Evolutionary conservation across 306 rosid genomes (phyloP).

Genomic region (Abrus pulchellus): DNA sequence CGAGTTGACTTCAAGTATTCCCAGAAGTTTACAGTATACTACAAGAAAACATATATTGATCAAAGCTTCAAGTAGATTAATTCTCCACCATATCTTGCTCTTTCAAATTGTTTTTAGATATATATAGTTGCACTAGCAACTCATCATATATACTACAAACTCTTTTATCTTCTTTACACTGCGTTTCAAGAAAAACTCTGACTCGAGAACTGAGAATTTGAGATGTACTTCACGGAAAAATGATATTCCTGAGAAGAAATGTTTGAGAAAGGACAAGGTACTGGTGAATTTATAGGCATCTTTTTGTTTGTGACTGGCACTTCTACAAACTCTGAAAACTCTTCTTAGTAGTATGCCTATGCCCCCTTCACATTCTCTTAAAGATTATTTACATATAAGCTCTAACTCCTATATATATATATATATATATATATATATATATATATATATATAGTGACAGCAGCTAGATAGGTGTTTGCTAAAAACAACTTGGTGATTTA

Average conservation of each 20-base stretch:
- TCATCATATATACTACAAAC: neutral
- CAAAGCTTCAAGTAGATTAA: neutral
- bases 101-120: neutral
- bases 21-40: neutral
- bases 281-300: neutral
- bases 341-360: neutral
- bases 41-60: neutral
- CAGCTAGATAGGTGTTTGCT: neutral
- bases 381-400: conserved; percentile 28
- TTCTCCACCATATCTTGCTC: neutral
- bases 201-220: neutral
- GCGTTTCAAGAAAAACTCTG: neutral
- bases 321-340: neutral
- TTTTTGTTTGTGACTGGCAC: neutral
- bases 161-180: neutral
- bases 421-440: neutral
- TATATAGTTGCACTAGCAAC: neutral
- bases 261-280: neutral
- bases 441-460: neutral
- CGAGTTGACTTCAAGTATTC: neutral
- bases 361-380: conserved; percentile 1
- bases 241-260: conserved; percentile 1
- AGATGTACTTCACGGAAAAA: neutral
- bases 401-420: conserved; percentile 12
- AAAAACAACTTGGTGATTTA: neutral